Conservation (phyloP, 768 basidiomycete species). For the Boletus rubroflammeus region DNA sequence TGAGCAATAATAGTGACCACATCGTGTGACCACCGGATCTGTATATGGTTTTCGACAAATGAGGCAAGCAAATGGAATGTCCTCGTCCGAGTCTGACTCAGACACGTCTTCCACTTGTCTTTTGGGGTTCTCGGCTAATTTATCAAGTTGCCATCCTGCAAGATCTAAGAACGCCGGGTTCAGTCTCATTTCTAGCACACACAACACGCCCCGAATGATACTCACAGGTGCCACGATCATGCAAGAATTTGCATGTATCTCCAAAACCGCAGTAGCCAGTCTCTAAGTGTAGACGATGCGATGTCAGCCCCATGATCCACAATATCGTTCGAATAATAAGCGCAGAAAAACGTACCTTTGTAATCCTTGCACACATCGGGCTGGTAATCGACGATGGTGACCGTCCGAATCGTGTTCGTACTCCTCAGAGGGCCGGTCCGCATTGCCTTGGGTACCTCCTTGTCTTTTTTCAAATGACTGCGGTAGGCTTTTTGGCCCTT, state of each 20-base stretch:
- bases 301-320: constrained; percentile 17
- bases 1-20: constrained; percentile 95
- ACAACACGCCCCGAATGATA: constrained; percentile 17
- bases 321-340: background rate
- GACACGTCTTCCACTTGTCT: constrained; percentile 54
- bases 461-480: constrained; percentile 74
- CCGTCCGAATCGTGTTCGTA: constrained; percentile 82
- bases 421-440: constrained; percentile 76
- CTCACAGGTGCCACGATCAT: constrained; percentile 93
- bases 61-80: constrained; percentile 97
- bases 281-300: constrained; percentile 47
- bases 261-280: constrained; percentile 99
- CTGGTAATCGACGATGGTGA: constrained; percentile 96
- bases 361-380: constrained; percentile 99
- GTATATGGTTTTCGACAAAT: constrained; percentile 94
- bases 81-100: constrained; percentile 74
- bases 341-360: constrained; percentile 64
- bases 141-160: constrained; percentile 98
- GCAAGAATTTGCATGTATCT: constrained; percentile 98
- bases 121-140: constrained; percentile 75
- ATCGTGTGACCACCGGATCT: constrained; percentile 93
- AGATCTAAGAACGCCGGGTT: constrained; percentile 54
- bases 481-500: constrained; percentile 81
- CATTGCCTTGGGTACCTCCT: constrained; percentile 86
- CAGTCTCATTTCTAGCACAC: constrained; percentile 5